Base-by-base conservation (phyloP, 805 yeast genomes). In the Monosporozyma aquatica region DNA sequence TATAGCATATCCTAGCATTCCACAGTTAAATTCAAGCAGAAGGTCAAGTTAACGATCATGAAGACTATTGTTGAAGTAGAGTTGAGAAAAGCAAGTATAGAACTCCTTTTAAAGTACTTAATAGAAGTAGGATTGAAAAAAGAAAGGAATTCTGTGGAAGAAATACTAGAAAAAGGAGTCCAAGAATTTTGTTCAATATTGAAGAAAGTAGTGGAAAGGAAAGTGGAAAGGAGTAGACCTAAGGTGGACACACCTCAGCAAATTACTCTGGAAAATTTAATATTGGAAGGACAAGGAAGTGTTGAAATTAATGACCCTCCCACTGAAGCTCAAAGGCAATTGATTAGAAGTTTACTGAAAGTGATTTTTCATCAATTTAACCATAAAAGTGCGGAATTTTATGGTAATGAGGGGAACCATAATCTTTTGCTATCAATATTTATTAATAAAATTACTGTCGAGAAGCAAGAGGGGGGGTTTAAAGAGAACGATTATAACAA, bases 241-340 rank as follows among this genome's bases (percentile, higher is more conserved):
- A n/a, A 14, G 6, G 32, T 14, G 14, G 6, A 13, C 15, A 14
- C 9, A 5, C 6, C 15, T n/a, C n/a, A 14, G n/a, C 17, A 5
- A 5, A 18, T 32, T 10, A 33, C 38, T 4, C 6, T 15, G 3
- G 20, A 24, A 8, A 48, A 47, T 22, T 39, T 55, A 14, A 22
- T 53, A 8, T 40, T 47, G 13, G 57, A 52, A 13, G 61, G 61
- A 1, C 56, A 56, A 38, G 59, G 59, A 6, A 50, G 56, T 33
- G 49, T 56, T 15, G 54, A 52, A 40, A 50, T 56, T 6, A 39
- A 44, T 24, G 48, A 47, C n/a, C 54, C 51, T 4, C 59, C 58
- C 8, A 52, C 59, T 2, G 48, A 41, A 13, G 58, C 59, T 8
- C 61, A 56, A 26, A 47, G 40, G n/a, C 48, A 47, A 17, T 48